phyloP scores from a whole-genome alignment of 2,329 filamentous ascomycete species.

The Ophiocordyceps robertsii region DNA sequence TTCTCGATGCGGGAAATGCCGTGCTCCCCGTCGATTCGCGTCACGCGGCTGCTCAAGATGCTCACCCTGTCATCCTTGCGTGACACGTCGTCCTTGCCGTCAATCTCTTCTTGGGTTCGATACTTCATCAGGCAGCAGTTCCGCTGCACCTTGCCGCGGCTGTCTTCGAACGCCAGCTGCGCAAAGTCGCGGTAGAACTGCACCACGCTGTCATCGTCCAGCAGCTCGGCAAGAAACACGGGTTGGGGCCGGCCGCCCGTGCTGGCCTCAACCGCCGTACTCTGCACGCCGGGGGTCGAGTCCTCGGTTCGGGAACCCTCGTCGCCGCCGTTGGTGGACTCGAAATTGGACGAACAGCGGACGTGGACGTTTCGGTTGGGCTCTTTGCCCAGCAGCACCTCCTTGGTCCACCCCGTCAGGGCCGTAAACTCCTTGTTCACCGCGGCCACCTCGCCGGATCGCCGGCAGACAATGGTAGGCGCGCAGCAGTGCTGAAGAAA shows the following conservation, averaged over 20 bases:
- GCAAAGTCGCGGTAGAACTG: slow-evolving; percentile 96
- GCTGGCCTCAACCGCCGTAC: slow-evolving; percentile 23
- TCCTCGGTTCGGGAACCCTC: slow-evolving; percentile 21
- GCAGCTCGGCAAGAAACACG: slow-evolving; percentile 80
- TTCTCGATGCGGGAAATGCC: slow-evolving; percentile 73
- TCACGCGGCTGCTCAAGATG: slow-evolving; percentile 45
- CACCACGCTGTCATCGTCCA: slow-evolving; percentile 86
- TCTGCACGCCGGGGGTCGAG: slow-evolving; percentile 37
- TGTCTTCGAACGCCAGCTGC: slow-evolving; percentile 82
- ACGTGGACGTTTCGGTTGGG: slow-evolving; percentile 79
- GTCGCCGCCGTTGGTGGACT: slow-evolving; percentile 19
- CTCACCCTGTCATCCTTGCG: slow-evolving; percentile 29
- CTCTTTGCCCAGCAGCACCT: slow-evolving; percentile 76
- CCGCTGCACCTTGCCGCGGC: slow-evolving; percentile 69
- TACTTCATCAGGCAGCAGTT: slow-evolving; percentile 86
- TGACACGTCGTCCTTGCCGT: slow-evolving; percentile 24
- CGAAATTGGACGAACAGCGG: slow-evolving; percentile 23
- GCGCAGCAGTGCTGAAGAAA: slow-evolving; percentile 81
- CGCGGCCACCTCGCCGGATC: slow-evolving; percentile 87
- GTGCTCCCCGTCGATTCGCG: slow-evolving; percentile 55
- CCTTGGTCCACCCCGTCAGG: slow-evolving; percentile 85
- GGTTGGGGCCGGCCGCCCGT: slow-evolving; percentile 49
- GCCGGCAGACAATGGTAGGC: slow-evolving; percentile 80
- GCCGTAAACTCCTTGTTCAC: slow-evolving; percentile 97
- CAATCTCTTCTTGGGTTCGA: slow-evolving; percentile 52